Evolutionary conservation across 768 basidiomycete species (phyloP).

Genomic region (Hypholoma sublateritium): DNA sequence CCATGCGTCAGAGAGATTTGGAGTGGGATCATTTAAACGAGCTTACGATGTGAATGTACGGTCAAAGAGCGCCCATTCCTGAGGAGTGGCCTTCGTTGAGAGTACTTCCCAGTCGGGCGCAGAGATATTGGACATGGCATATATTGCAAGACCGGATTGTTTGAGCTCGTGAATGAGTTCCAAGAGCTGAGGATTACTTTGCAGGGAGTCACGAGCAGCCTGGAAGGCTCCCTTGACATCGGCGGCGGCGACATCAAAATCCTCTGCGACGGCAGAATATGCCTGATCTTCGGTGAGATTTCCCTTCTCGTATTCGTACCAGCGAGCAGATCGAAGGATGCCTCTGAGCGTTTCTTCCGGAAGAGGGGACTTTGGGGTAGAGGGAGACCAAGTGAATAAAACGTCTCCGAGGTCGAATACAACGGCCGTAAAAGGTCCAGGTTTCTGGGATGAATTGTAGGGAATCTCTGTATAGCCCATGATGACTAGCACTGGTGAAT

Average conservation of each 20-base stretch:
- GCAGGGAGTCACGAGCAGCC: conserved; percentile 47
- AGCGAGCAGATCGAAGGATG: conserved; percentile 45
- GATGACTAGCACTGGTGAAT: too few relatives aligned
- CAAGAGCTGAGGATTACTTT: conserved; percentile 44
- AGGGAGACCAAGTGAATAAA: conserved; percentile 52
- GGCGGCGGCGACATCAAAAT: conserved; percentile 35
- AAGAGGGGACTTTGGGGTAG: conserved; percentile 41
- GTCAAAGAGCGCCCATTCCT: conserved; percentile 50
- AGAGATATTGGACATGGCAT: conserved; percentile 63
- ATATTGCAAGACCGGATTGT: conserved; percentile 36
- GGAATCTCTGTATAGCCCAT: too few relatives aligned
- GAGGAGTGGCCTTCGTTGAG: conserved; percentile 33
- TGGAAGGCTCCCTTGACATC: conserved; percentile 46
- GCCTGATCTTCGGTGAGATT: conserved; percentile 42
- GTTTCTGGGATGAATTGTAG: too few relatives aligned
- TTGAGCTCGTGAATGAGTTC: conserved; percentile 47
- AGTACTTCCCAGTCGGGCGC: conserved; percentile 48
- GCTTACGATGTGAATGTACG: conserved; percentile 40
- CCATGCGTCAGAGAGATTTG: not conserved
- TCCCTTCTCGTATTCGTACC: conserved; percentile 56
- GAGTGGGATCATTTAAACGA: not conserved
- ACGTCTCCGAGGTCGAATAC: conserved; percentile 60
- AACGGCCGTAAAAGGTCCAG: conserved; percentile 28
- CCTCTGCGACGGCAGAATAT: conserved; percentile 38
- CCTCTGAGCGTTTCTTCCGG: conserved; percentile 37